Evolutionary conservation across 306 rosid genomes (phyloP).

Genomic region (Urtica urens): DNA sequence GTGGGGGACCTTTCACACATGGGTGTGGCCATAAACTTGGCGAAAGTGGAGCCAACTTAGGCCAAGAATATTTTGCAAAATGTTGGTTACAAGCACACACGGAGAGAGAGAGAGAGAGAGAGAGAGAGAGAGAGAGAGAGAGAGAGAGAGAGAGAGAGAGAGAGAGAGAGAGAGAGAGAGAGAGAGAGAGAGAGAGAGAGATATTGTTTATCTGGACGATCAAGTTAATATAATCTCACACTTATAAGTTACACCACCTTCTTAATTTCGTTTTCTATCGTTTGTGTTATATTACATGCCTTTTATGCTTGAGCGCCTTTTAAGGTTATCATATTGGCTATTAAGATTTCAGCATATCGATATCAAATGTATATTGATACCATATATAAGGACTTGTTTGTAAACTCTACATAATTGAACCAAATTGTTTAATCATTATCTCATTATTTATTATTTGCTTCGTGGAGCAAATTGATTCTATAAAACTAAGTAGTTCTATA

Average conservation of each 20-base stretch:
- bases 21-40: slow-evolving; percentile 48
- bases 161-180: too few species aligned
- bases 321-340: not conserved
- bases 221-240: not conserved
- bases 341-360: not conserved
- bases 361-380: not conserved
- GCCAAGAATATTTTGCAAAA: slow-evolving; percentile 50
- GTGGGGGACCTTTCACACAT: slow-evolving; percentile 92
- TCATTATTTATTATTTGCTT: too few species aligned
- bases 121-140: too few species aligned
- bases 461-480: too few species aligned
- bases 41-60: slow-evolving; percentile 49
- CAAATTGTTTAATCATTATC: too few species aligned
- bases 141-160: too few species aligned
- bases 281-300: not conserved
- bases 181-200: too few species aligned
- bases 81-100: slow-evolving; percentile 32
- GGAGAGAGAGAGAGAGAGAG: not conserved
- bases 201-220: not conserved
- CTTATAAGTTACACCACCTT: not conserved
- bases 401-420: too few species aligned
- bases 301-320: not conserved
- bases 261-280: not conserved
- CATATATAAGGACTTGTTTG: too few species aligned
- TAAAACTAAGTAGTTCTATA: too few species aligned